Base-by-base conservation (phyloP, 345 rosid species). In the Erysimum cheiranthoides region DNA sequence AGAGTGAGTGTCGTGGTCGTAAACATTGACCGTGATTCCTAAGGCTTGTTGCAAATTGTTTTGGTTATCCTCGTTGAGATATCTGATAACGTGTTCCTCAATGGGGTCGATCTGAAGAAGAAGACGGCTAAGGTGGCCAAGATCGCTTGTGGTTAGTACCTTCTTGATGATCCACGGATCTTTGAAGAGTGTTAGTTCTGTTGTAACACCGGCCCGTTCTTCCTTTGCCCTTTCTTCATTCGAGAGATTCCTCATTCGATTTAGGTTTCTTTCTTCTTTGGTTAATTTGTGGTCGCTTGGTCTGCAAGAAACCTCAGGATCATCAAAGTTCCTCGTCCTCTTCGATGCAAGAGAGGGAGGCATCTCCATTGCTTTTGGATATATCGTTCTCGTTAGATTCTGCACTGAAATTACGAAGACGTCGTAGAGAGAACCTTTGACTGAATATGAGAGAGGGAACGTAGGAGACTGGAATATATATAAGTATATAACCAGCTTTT, bases 151-250 rank as follows among this genome's bases (percentile, higher is more conserved):
- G 35, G 71, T 42, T 12, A 73, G 36, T 64, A 18, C 42, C 27
- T 62, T 73, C 54, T 52, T 62, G 34, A 63, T 73, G 36, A 31
- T 73, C 76, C 70, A 73, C 32, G 76, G 76, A 73, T 73, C 45
- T 14, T 16, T 39, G 61, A 8, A 38, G 43, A 72, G 61, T 38
- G 40, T 11, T 49, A 72, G 50, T 31, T 50, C 61, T 39, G 69
- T 31, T 16, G 76, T 61, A 25, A 72, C 52, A 35, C 42, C 68
- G 3, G 28, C 5, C 5, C n/a, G 38, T 53, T 72, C 69, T 4
- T 72, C 52, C 40, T 61, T 40, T 50, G n/a, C 25, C 57, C n/a
- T 72, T 72, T 63, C 40, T 61, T 72, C 52, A 27, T 72, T 13
- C n/a, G 61, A 4, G 14, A 72, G 40, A 39, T 39, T 9, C 61